Percentiles rank a stretch among this genome's conserved stretches.
phyloP scores from a whole-genome alignment of 2,329 filamentous ascomycete species.

The Fusarium newnesense region DNA sequence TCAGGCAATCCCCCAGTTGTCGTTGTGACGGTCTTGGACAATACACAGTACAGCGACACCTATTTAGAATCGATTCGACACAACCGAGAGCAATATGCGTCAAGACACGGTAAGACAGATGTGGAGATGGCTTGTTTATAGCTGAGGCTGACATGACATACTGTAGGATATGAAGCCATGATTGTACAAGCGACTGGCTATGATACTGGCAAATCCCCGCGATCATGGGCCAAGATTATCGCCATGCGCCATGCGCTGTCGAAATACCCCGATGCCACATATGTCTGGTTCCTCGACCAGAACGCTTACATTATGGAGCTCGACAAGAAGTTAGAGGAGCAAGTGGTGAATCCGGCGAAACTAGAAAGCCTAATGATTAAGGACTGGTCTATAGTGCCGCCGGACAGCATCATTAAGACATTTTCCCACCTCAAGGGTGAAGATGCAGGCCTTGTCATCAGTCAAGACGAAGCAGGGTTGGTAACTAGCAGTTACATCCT shows the following conservation, averaged over 20 bases:
- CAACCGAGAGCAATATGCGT: constrained; percentile 87
- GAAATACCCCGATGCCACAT: constrained; percentile 78
- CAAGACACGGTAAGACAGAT: constrained; percentile 76
- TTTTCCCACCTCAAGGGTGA: constrained; percentile 82
- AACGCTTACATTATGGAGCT: constrained; percentile 92
- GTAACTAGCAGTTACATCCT: constrained; percentile 82
- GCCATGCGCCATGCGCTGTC: constrained; percentile 90
- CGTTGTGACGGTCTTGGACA: constrained; percentile 86
- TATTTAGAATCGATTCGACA: constrained; percentile 80
- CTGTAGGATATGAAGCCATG: constrained; percentile 85
- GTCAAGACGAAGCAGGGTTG: constrained; percentile 85
- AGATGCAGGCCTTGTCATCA: constrained; percentile 83
- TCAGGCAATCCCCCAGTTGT: constrained; percentile 73
- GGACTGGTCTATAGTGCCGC: constrained; percentile 88
- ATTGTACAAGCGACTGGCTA: constrained; percentile 83
- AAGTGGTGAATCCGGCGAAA: constrained; percentile 73
- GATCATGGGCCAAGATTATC: constrained; percentile 81
- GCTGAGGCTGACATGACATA: constrained; percentile 20
- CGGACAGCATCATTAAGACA: constrained; percentile 96
- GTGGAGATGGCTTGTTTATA: not conserved
- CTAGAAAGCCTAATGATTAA: constrained; percentile 85
- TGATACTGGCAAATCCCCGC: constrained; percentile 68
- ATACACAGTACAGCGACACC: constrained; percentile 67
- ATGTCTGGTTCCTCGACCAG: constrained; percentile 88
- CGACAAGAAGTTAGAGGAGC: constrained; percentile 71